phyloP scores from a whole-genome alignment of 2,329 filamentous ascomycete species.

The Fusarium irregulare region DNA sequence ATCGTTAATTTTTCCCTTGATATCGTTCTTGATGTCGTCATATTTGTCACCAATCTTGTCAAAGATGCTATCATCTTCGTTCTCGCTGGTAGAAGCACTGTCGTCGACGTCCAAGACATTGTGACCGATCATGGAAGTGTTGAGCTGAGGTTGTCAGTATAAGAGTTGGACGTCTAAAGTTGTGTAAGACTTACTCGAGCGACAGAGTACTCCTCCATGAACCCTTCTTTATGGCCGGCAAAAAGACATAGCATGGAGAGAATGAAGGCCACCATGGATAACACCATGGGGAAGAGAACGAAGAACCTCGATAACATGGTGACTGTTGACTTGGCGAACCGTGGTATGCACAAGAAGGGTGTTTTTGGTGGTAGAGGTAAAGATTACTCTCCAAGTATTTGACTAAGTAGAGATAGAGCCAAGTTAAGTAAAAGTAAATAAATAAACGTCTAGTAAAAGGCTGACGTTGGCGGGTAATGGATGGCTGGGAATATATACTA shows the following conservation, averaged over 20 bases:
- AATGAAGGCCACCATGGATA: constrained; percentile 54
- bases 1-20: constrained; percentile 54
- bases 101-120: constrained; percentile 45
- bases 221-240: constrained; percentile 54
- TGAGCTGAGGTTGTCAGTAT: constrained; percentile 47
- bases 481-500: constrained; percentile 31
- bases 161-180: too few relatives aligned
- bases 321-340: neutral
- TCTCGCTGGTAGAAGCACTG: constrained; percentile 43
- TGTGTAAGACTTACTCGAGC: constrained; percentile 49
- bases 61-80: constrained; percentile 45
- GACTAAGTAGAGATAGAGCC: neutral
- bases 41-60: constrained; percentile 47
- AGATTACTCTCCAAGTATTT: neutral
- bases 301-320: constrained; percentile 46
- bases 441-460: constrained; percentile 20
- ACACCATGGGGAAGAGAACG: constrained; percentile 52
- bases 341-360: constrained; percentile 6
- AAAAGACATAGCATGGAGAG: constrained; percentile 55
- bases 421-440: constrained; percentile 5
- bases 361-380: neutral
- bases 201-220: constrained; percentile 58
- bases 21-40: constrained; percentile 49
- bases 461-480: constrained; percentile 13
- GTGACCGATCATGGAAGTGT: constrained; percentile 55